Percentiles rank a stretch among this genome's conserved stretches.
Conservation (phyloP, 495 filamentous ascomycete genomes). For the Aspergillus cavernicola region DNA sequence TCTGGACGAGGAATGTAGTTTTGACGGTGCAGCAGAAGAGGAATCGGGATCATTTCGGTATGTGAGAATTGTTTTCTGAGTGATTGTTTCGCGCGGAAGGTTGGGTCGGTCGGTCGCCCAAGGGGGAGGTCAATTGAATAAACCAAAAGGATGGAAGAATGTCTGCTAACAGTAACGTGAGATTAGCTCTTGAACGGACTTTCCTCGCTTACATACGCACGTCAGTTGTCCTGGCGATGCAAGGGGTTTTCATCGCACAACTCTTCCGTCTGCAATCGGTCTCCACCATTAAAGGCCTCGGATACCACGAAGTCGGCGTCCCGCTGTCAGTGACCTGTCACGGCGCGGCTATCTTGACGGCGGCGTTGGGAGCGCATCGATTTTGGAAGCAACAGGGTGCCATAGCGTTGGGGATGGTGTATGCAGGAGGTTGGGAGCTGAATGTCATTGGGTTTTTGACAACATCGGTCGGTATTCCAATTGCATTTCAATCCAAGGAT, state of each 20-base stretch:
- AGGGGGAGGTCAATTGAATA: background rate
- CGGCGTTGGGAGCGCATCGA: constrained; percentile 56
- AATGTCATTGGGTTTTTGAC: constrained; percentile 48
- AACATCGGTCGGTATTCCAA: constrained; percentile 42
- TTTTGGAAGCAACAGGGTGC: constrained; percentile 70
- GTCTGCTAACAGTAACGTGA: background rate
- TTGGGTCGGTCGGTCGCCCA: background rate
- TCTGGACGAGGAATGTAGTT: constrained; percentile 41
- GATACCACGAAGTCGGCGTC: constrained; percentile 61
- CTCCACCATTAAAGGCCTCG: constrained; percentile 31
- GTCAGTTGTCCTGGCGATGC: constrained; percentile 63
- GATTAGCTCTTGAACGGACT: constrained; percentile 69
- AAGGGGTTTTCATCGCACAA: constrained; percentile 63
- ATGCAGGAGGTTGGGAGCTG: constrained; percentile 69
- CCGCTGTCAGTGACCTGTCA: constrained; percentile 61
- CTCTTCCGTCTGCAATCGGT: constrained; percentile 65
- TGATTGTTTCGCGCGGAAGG: background rate
- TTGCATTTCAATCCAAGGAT: background rate
- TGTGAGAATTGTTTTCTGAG: constrained; percentile 1
- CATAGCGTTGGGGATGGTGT: constrained; percentile 58
- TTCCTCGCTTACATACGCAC: constrained; percentile 77
- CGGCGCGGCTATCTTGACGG: constrained; percentile 52
- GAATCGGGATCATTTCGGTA: constrained; percentile 47
- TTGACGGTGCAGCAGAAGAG: constrained; percentile 40
- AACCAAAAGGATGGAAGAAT: background rate